Evolutionary conservation across 1,284 basidiomycete genomes (phyloP), one percentile per base, ranked within the genome.

Genomic region (Sanghuangporus baumii): DNA sequence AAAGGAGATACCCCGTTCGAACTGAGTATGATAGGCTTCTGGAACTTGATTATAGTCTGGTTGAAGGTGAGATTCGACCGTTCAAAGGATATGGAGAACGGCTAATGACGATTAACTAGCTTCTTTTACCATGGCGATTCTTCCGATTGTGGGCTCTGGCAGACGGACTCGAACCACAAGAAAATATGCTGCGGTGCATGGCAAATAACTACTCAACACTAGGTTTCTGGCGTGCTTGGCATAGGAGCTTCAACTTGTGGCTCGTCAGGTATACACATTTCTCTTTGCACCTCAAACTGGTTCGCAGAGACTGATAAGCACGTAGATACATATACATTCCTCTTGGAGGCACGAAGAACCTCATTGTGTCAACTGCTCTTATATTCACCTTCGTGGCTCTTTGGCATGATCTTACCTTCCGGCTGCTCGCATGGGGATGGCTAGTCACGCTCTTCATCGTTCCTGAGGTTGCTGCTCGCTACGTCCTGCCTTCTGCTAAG

Each of bases 151-250:
- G 96, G 96, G 91, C 96, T 0, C 78, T 99, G 40, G 72, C 86
- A 12, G 94, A 96, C 72, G 93, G 93, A 0, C 83, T 98, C 37
- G 94, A 98, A 69, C 89, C 95, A 1, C 97, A 95, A 0, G 97
- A 99, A 74, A 99, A 99, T 73, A 98, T 99, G 97, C 84, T 99
- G 5, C 84, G 97, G 14, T 98, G 97, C 72, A 92, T 98, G 85
- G 91, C 88, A n/a, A 99, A 99, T 77, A 99, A 98, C 74, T 98
- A 98, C 71, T 98, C 95, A 1, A 86, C 89, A 0, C 74, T 91
- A 2, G 95, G 94, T 0, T 99, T 99, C 74, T 99, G 96, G 96
- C 78, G 96, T 66, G 88, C 87, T 65, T 99, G 96, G 97, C 96
- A 99, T 74, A 81, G 96, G 9, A 93, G 89, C 69, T 99, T 96